Evolutionary conservation across 2,329 filamentous ascomycete genomes (phyloP).

Genomic region (Sporothrix variecibatus): DNA sequence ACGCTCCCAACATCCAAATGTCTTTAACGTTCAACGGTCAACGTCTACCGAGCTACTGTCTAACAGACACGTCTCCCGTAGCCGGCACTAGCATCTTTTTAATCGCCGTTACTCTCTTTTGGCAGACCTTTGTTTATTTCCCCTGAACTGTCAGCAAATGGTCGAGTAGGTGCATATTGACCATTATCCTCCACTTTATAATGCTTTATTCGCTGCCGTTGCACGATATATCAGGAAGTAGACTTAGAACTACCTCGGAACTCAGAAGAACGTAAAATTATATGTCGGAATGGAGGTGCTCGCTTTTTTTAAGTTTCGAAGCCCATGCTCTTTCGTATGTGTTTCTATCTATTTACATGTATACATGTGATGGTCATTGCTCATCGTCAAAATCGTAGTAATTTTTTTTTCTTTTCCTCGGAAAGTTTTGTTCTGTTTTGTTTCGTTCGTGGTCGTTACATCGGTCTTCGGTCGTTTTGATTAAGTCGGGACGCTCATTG

Average conservation of each 20-base stretch:
- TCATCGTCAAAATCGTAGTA: conserved; percentile 16
- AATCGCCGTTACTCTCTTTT: not conserved
- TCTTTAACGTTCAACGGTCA: not conserved
- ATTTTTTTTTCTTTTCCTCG: not conserved
- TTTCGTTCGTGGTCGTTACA: not conserved
- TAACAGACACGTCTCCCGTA: not conserved
- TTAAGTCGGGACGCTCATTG: not conserved
- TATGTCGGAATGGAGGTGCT: not conserved
- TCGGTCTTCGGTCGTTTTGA: not conserved
- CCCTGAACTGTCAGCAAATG: not conserved
- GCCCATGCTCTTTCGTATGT: conserved; percentile 1
- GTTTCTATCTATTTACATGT: conserved; percentile 18
- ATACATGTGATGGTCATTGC: conserved; percentile 19
- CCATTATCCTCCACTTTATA: no score
- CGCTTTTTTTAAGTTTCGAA: not conserved
- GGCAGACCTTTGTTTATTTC: not conserved
- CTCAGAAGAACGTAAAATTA: not conserved
- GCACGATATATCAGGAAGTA: no score
- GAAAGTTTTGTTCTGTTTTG: not conserved
- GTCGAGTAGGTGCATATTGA: not conserved
- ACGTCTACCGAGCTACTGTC: not conserved
- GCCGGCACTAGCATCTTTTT: not conserved
- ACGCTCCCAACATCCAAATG: no score
- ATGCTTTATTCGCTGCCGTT: no score
- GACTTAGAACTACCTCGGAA: no score